Evolutionary conservation across 2,329 filamentous ascomycete species (phyloP).

Genomic region (Verticillium dahliae): DNA sequence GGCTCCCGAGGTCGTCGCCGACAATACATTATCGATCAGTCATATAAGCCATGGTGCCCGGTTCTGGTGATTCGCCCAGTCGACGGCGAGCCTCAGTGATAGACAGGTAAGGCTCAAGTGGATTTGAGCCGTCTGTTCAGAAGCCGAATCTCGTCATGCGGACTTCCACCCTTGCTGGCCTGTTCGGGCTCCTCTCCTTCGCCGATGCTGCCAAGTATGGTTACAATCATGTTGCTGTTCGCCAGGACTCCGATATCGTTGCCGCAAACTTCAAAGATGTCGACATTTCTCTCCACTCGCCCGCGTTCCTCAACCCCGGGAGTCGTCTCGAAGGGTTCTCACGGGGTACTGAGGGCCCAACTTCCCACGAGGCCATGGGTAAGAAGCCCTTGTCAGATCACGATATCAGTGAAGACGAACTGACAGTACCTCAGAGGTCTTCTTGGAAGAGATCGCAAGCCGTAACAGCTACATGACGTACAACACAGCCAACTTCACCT

Average conservation of each 20-base stretch:
- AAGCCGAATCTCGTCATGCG: background rate
- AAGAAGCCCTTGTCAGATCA: background rate
- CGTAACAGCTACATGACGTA: constrained; percentile 13
- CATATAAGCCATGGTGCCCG: background rate
- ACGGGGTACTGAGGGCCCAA: constrained; percentile 12
- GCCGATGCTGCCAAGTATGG: constrained; percentile 9
- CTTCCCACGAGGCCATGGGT: constrained; percentile 11
- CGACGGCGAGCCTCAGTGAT: no score
- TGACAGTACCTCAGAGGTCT: constrained; percentile 4
- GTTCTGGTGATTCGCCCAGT: no score
- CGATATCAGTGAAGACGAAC: background rate
- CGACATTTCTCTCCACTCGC: constrained; percentile 11
- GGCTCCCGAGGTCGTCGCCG: background rate
- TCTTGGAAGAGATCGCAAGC: constrained; percentile 8
- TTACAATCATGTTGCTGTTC: constrained; percentile 9
- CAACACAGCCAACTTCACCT: constrained; percentile 11
- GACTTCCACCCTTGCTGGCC: background rate
- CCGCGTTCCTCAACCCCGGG: constrained; percentile 9
- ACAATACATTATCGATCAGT: background rate
- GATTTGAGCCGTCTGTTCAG: no score
- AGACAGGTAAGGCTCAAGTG: no score
- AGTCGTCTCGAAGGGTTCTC: constrained; percentile 9
- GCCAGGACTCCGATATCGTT: constrained; percentile 7
- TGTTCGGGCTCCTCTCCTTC: constrained; percentile 7
- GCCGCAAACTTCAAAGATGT: constrained; percentile 8